Base-by-base conservation (phyloP, 257 asterid species). In the Henckelia pumila region DNA sequence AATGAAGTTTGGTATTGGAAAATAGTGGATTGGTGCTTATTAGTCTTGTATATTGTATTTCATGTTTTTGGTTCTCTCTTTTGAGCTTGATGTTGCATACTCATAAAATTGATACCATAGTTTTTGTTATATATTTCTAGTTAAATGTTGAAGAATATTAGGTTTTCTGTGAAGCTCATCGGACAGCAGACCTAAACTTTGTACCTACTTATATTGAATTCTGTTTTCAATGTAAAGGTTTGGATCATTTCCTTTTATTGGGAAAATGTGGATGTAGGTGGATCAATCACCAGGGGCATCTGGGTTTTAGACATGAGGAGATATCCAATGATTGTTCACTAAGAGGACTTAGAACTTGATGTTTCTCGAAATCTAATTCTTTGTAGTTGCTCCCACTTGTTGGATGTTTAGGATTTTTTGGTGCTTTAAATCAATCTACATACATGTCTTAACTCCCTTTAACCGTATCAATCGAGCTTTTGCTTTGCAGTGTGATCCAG, bases 401-500 rank as follows among this genome's bases (percentile, higher is more conserved):
- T 26, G 19, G 49, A 29, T 49, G 44, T 8, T 68, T 57, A 56
- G 59, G 59, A 67, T 23, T 25, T 19, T 32, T 58, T 68, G 58
- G 22, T 29, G 5, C 19, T 28, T 19, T 69, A 69, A 13, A 40
- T 11, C 50, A 40, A 40, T 1, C 17, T 67, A 16, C 28, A n/a
- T 23, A 16, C 21, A 19, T 17, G 23, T 49, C 22, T 0, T 16
- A 63, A 19, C 29, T 22, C 55, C 20, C 19, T 32, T 14, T 23
- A 30, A 25, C 37, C 67, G 32, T 47, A 64, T 53, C 65, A 16
- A 21, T 11, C 57, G 55, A 63, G 22, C 35, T 26, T 64, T 49
- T 7, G 21, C 25, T 30, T 21, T 69, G 71, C 82, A 91, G 97
- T 91, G 97, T 77, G 97, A 88, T 69, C 97, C 96, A 52, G 93